A percentile compares a stretch with the other conserved stretches of the same genome.
These are phyloP conservation scores for Phytopythium boreale DNA, from an alignment of 352 stramenopile genomes.

Conservation along the genomic window DNA sequence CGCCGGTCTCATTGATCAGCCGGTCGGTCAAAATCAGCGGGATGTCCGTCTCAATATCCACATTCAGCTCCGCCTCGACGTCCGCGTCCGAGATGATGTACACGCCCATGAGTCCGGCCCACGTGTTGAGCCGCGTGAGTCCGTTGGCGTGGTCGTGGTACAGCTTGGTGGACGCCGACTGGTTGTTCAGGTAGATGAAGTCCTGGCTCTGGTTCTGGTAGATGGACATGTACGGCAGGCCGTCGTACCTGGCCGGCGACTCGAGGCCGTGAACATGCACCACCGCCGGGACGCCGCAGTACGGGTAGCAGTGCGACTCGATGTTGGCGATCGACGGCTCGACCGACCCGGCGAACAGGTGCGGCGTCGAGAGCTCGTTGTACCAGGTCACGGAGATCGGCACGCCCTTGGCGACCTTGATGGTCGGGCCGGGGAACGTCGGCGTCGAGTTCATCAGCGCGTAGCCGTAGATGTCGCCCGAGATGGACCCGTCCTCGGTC, in stretches of 20 bases:
- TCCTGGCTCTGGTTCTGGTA: conserved; percentile 64
- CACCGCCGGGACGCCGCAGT: conserved; percentile 57
- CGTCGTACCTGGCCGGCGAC: conserved; percentile 60
- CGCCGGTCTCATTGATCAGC: conserved; percentile 45
- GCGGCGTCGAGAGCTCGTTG: conserved; percentile 42
- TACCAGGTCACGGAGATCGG: conserved; percentile 48
- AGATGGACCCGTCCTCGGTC: conserved; percentile 36
- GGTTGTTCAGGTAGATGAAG: conserved; percentile 63
- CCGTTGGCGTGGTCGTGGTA: conserved; percentile 76
- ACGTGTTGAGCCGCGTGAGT: conserved; percentile 61
- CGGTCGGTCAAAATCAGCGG: conserved; percentile 51
- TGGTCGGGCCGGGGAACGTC: conserved; percentile 46
- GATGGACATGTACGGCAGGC: conserved; percentile 48
- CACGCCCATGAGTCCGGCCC: conserved; percentile 51
- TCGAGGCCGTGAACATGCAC: conserved; percentile 68
- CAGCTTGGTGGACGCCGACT: conserved; percentile 62
- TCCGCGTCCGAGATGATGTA: conserved; percentile 63
- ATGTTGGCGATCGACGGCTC: conserved; percentile 36
- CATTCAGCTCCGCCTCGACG: conserved; percentile 41
- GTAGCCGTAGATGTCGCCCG: conserved; percentile 44
- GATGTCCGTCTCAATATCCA: conserved; percentile 57
- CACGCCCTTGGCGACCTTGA: conserved; percentile 41
- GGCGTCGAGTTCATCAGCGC: conserved; percentile 30
- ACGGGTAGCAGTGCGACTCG: conserved; percentile 62
- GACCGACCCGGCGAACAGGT: conserved; percentile 49